Base-by-base conservation (phyloP, 345 rosid genomes). In the Camelina neglecta region DNA sequence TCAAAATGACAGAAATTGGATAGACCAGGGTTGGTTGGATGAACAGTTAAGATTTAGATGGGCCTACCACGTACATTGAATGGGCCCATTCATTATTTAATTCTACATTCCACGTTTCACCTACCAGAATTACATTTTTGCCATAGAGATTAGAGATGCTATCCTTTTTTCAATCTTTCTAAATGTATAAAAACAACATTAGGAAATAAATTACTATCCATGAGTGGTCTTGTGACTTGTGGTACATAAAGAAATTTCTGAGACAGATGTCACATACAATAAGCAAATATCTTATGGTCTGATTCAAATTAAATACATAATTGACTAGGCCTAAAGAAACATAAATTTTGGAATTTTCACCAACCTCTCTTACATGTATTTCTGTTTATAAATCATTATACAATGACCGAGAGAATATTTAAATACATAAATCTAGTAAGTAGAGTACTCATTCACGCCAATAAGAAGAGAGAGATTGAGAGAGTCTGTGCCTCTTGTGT, bases 41-140 rank as follows among this genome's bases (percentile, higher is more conserved):
- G 26, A 41, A 54, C 51, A 2, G 41, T 69, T 61, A 44, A 44
- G 39, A 69, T 44, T 67, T 75, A 23, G 38, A 31, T 57, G 77
- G 65, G 23, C 77, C 71, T 42, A 33, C 64, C 7, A 1, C 6
- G 13, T 54, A 13, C 11, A 57, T 60, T 50, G 3, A 13, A 55
- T 68, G 57, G 69, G 69, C 57, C 68, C 68, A 50, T 56, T 39
- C 10, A 60, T 45, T 13, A 12, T 38, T 49, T 8, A 58, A 54
- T 58, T 54, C 49, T 49, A 26, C 15, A 60, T 58, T 67, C 54
- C 79, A 67, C 61, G 7, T 59, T 11, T 13, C 60, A 67, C 79
- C 79, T 50, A 75, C 62, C 55, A 50, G 60, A 26, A 38, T 18
- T 38, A 15, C 58, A 73, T 55, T 55, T 44, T 29, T 29, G 31